Percentiles rank a stretch among this genome's conserved stretches.
phyloP scores from a whole-genome alignment of 2,329 filamentous ascomycete species.

The Aschersonia sp. region DNA sequence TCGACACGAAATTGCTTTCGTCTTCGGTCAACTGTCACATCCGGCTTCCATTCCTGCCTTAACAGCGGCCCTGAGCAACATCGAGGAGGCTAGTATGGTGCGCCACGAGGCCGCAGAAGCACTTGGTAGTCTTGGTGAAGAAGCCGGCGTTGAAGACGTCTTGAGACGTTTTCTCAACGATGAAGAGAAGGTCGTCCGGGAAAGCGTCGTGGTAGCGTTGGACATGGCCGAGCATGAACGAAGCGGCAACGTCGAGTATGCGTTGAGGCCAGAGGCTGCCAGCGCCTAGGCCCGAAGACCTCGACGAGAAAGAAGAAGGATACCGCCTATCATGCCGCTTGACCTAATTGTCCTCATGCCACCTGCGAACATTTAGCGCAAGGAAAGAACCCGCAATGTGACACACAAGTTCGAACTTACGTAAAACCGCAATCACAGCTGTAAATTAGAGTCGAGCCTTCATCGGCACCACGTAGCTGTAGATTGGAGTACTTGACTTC shows the following conservation, averaged over 20 bases:
- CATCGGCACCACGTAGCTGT: slow-evolving; percentile 83
- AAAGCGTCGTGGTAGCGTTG: slow-evolving; percentile 87
- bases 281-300: slow-evolving; percentile 22
- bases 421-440: slow-evolving; percentile 76
- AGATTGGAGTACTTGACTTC: slow-evolving; percentile 77
- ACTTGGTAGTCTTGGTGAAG: slow-evolving; percentile 82
- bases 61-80: slow-evolving; percentile 61
- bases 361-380: slow-evolving; percentile 14
- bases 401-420: slow-evolving; percentile 30
- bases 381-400: slow-evolving; percentile 3
- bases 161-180: slow-evolving; percentile 77
- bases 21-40: slow-evolving; percentile 91
- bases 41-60: slow-evolving; percentile 93
- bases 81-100: slow-evolving; percentile 85
- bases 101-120: slow-evolving; percentile 95
- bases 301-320: not conserved
- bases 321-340: not conserved
- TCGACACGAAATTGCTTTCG: slow-evolving; percentile 95
- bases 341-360: slow-evolving; percentile 45
- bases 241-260: slow-evolving; percentile 79
- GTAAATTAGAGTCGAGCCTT: slow-evolving; percentile 88
- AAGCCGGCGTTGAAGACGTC: slow-evolving; percentile 81
- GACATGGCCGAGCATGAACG: slow-evolving; percentile 98
- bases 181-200: slow-evolving; percentile 81
- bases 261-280: slow-evolving; percentile 59